phyloP scores from a whole-genome alignment of 225 moss, liverwort and hornwort genomes.

The Physcomitrium patens region DNA sequence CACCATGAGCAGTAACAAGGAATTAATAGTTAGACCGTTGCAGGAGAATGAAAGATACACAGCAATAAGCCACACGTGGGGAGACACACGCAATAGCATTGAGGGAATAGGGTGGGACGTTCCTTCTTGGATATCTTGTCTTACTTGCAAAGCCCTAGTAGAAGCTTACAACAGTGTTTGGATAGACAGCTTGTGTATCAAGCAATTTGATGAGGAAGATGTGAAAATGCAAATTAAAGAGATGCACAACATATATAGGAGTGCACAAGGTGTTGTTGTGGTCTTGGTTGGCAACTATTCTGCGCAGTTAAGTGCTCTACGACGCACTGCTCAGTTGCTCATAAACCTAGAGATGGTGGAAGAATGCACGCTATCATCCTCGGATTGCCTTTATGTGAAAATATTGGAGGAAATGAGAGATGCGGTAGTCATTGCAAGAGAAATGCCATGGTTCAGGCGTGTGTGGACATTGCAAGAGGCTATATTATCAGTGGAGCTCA shows the following conservation, averaged over 20 bases:
- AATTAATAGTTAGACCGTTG: slow-evolving; percentile 10
- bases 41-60: neutral
- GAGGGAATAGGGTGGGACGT: slow-evolving; percentile 15
- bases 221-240: neutral
- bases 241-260: slow-evolving; percentile 12
- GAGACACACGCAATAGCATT: neutral
- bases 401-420: neutral
- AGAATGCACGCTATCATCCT: slow-evolving; percentile 14
- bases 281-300: slow-evolving; percentile 15
- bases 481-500: neutral
- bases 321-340: neutral
- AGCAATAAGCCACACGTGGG: slow-evolving; percentile 11
- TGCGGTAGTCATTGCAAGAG: neutral
- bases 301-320: slow-evolving; percentile 9
- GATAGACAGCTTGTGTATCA: slow-evolving; percentile 28
- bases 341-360: neutral
- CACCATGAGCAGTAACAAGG: slow-evolving; percentile 7
- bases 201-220: slow-evolving; percentile 11
- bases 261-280: slow-evolving; percentile 17
- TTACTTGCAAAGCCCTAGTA: slow-evolving; percentile 20
- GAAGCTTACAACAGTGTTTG: slow-evolving; percentile 3
- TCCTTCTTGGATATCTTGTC: slow-evolving; percentile 18
- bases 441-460: slow-evolving; percentile 20
- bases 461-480: slow-evolving; percentile 34
- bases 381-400: slow-evolving; percentile 5